phyloP scores from a whole-genome alignment of 169 alveolate genomes.

The Plasmodium sp. region DNA sequence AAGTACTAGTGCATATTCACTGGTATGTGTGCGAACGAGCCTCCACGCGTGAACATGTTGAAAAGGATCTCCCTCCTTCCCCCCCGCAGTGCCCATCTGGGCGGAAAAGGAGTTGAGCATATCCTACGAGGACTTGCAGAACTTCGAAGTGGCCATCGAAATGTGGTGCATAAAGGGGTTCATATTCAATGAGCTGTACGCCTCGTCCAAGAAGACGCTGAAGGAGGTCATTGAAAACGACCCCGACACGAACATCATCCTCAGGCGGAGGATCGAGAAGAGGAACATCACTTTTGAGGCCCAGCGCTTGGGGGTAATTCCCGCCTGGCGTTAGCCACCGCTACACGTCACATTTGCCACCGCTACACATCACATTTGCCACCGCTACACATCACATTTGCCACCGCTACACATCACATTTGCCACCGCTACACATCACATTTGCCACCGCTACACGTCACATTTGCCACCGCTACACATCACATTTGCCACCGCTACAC shows the following conservation, averaged over 20 bases:
- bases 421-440: too few species aligned
- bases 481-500: not conserved
- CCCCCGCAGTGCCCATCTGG: conserved; percentile 82
- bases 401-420: not conserved
- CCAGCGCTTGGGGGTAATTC: conserved; percentile 53
- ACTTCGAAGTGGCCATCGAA: conserved; percentile 84
- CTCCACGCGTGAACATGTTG: not conserved
- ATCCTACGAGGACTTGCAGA: conserved; percentile 86
- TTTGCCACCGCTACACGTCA: not conserved
- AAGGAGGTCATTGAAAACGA: conserved; percentile 85
- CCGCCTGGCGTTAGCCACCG: not conserved
- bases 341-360: not conserved
- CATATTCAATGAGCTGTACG: conserved; percentile 84
- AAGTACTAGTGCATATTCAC: not conserved
- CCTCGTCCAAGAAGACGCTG: conserved; percentile 82
- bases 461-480: not conserved
- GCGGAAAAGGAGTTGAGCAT: conserved; percentile 77
- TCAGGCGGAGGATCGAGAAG: conserved; percentile 78
- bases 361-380: not conserved
- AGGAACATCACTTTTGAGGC: conserved; percentile 59
- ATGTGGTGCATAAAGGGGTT: conserved; percentile 86
- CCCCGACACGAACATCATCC: conserved; percentile 82
- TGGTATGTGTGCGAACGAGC: not conserved
- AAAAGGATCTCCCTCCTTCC: not conserved
- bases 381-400: too few species aligned